A percentile compares a stretch with the other conserved stretches of the same genome.
Evolutionary conservation across 139 green algal species (phyloP).

Genomic region (Desmodesmus armatus): DNA sequence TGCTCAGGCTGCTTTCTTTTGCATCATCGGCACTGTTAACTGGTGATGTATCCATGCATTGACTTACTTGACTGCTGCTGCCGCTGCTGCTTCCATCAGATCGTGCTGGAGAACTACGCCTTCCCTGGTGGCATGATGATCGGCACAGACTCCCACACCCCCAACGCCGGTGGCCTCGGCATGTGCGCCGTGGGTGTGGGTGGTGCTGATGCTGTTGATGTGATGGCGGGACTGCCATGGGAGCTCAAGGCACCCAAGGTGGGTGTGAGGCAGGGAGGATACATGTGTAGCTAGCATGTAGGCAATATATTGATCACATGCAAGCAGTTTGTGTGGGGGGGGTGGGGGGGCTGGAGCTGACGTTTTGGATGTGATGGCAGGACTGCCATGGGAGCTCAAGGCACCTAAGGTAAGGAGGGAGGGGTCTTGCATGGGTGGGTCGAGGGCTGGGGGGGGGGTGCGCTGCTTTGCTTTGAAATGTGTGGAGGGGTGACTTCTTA

Average conservation of each 20-base stretch:
- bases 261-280: too few species aligned
- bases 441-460: too few species aligned
- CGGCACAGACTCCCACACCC: conserved; percentile 95
- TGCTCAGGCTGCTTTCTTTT: too few species aligned
- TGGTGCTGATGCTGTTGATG: conserved; percentile 94
- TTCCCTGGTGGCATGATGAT: conserved; percentile 96
- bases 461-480: too few species aligned
- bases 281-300: too few species aligned
- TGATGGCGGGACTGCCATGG: conserved; percentile 98
- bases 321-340: background rate
- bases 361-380: conserved; percentile 97
- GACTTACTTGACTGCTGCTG: background rate
- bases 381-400: conserved; percentile 98
- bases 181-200: conserved; percentile 92
- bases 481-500: too few species aligned
- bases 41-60: background rate
- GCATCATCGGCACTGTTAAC: too few species aligned
- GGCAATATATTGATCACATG: too few species aligned
- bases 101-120: conserved; percentile 97
- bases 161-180: conserved; percentile 93
- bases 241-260: conserved; percentile 95
- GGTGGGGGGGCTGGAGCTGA: conserved; percentile 70
- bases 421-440: too few species aligned
- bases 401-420: too few species aligned
- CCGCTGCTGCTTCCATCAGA: conserved; percentile 64